phyloP scores from a whole-genome alignment of 1,139 yeast genomes.

The Sugiyamaella grinbergsii region DNA sequence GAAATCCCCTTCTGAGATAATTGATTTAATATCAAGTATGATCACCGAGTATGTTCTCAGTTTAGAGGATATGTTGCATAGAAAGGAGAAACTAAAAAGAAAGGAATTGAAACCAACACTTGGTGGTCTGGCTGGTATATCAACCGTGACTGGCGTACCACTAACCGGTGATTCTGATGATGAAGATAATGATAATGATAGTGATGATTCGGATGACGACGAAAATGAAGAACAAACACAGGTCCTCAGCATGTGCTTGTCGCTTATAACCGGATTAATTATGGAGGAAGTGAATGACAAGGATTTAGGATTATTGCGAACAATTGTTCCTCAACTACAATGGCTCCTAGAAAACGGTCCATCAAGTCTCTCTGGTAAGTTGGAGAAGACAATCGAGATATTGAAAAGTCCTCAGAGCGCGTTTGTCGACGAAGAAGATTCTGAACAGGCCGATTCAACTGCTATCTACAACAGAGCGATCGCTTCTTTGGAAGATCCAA shows the following conservation, averaged over 20 bases:
- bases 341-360: slow-evolving; percentile 26
- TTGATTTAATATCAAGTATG: slow-evolving; percentile 57
- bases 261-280: slow-evolving; percentile 36
- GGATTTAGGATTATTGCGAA: slow-evolving; percentile 47
- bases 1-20: slow-evolving; percentile 61
- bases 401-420: slow-evolving; percentile 15
- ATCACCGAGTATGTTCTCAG: slow-evolving; percentile 39
- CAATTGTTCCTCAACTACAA: slow-evolving; percentile 41
- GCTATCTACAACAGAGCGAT: slow-evolving; percentile 54
- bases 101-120: slow-evolving; percentile 2
- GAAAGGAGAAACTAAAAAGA: background rate
- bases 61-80: slow-evolving; percentile 24
- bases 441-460: slow-evolving; percentile 24
- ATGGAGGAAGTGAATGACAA: slow-evolving; percentile 41
- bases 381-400: slow-evolving; percentile 25
- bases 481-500: slow-evolving; percentile 68
- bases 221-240: slow-evolving; percentile 32
- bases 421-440: slow-evolving; percentile 18
- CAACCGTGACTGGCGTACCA: background rate
- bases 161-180: slow-evolving; percentile 19
- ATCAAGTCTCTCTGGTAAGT: slow-evolving; percentile 27
- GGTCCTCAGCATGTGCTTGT: slow-evolving; percentile 37
- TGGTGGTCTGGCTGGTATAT: slow-evolving; percentile 4
- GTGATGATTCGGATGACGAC: slow-evolving; percentile 36
- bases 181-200: slow-evolving; percentile 34